Evolutionary conservation across 768 basidiomycete genomes (phyloP).

Genomic region (Rhizopogon vesiculosus): DNA sequence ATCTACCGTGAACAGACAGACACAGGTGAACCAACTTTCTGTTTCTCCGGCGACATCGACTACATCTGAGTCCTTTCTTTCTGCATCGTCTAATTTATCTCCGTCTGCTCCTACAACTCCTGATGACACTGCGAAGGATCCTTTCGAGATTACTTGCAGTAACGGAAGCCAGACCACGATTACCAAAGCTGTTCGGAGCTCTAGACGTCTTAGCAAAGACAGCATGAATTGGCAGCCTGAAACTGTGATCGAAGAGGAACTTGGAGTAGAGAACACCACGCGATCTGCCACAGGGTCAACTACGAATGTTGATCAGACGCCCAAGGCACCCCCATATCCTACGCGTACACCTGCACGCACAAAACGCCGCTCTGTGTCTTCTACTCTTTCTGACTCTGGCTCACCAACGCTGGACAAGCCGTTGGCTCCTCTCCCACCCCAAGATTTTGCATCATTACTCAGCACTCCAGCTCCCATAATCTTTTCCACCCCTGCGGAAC

Average conservation of each 20-base stretch:
- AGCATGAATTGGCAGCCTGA: slow-evolving; percentile 38
- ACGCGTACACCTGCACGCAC: slow-evolving; percentile 90
- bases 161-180: slow-evolving; percentile 59
- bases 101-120: slow-evolving; percentile 56
- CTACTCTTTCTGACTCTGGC: slow-evolving; percentile 64
- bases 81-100: slow-evolving; percentile 46
- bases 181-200: slow-evolving; percentile 31
- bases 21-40: slow-evolving; percentile 25
- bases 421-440: slow-evolving; percentile 30
- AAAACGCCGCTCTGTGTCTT: slow-evolving; percentile 93
- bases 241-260: slow-evolving; percentile 51
- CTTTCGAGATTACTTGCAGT: slow-evolving; percentile 33
- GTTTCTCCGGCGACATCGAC: slow-evolving; percentile 43
- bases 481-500: slow-evolving; percentile 83
- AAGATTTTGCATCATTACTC: slow-evolving; percentile 64
- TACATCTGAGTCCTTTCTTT: slow-evolving; percentile 39
- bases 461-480: slow-evolving; percentile 67
- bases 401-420: slow-evolving; percentile 47
- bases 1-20: slow-evolving; percentile 6
- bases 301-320: slow-evolving; percentile 8
- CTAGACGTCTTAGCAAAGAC: slow-evolving; percentile 27
- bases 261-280: slow-evolving; percentile 3
- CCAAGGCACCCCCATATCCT: slow-evolving; percentile 52
- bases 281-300: slow-evolving; percentile 22
- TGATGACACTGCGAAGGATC: slow-evolving; percentile 41